A percentile compares a stretch with the other conserved stretches of the same genome.
phyloP scores from a whole-genome alignment of 208 protist species.

The Naegleria fowleri region DNA sequence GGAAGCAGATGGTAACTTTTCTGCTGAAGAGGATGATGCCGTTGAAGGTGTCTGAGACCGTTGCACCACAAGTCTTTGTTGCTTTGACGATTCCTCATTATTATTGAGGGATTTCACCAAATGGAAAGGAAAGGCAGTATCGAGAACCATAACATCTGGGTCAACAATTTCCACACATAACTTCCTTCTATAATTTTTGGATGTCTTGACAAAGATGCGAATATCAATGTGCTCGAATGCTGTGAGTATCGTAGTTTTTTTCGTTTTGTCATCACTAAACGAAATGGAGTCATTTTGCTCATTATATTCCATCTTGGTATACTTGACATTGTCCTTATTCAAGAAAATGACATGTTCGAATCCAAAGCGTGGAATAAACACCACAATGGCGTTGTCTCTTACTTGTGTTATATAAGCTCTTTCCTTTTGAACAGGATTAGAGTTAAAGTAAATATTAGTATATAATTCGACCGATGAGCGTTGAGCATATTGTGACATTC shows the following conservation, averaged over 20 bases:
- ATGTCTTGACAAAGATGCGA: not conserved
- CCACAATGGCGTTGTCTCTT: not conserved
- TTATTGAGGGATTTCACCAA: not conserved
- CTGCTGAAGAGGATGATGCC: too few species aligned
- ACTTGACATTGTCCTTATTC: not conserved
- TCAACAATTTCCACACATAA: not conserved
- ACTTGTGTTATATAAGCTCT: not conserved
- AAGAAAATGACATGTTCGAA: not conserved
- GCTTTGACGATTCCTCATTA: not conserved
- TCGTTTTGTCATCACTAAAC: not conserved
- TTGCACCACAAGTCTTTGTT: not conserved
- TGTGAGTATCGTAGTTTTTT: not conserved
- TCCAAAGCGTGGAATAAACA: slow-evolving; percentile 17
- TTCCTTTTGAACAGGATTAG: slow-evolving; percentile 51
- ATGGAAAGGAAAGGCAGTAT: not conserved
- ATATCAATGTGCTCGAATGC: not conserved
- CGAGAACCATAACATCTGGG: not conserved
- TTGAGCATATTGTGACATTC: slow-evolving; percentile 77
- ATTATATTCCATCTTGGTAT: not conserved
- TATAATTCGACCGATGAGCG: slow-evolving; percentile 79
- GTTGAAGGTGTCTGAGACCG: too few species aligned
- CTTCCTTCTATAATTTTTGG: slow-evolving; percentile 22
- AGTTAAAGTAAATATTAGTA: slow-evolving; percentile 75
- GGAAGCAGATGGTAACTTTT: too few species aligned
- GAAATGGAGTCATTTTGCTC: not conserved